Evolutionary conservation across 2,329 filamentous ascomycete genomes (phyloP).

Genomic region (Furcasterigmium sp.): DNA sequence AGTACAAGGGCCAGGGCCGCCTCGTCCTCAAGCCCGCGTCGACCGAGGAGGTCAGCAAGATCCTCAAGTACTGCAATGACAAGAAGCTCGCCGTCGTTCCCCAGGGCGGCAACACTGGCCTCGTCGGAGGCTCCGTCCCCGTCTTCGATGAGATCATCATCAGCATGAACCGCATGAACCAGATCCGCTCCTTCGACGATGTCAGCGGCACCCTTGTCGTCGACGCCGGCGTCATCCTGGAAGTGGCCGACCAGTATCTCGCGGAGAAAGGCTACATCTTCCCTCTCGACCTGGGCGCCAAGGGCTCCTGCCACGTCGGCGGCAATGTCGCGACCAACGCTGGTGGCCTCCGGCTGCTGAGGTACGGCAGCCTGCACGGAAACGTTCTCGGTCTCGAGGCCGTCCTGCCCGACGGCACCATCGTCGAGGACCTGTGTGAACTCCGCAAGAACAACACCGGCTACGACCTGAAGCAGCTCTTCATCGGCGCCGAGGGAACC

Average conservation of each 20-base stretch:
- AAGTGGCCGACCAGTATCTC: constrained; percentile 81
- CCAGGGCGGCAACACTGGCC: constrained; percentile 92
- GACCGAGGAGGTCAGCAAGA: constrained; percentile 83
- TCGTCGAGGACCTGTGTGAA: constrained; percentile 82
- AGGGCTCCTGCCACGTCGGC: constrained; percentile 93
- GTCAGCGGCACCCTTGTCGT: constrained; percentile 86
- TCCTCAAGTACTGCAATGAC: constrained; percentile 93
- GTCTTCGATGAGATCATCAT: constrained; percentile 98
- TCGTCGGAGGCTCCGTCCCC: constrained; percentile 92
- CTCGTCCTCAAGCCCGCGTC: constrained; percentile 81
- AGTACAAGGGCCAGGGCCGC: constrained; percentile 86
- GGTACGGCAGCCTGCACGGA: constrained; percentile 92
- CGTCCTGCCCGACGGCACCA: constrained; percentile 86
- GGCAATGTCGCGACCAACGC: constrained; percentile 96
- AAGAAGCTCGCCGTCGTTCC: constrained; percentile 89
- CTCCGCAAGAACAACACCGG: constrained; percentile 98
- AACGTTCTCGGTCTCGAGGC: constrained; percentile 89
- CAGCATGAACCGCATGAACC: constrained; percentile 85
- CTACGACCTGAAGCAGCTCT: constrained; percentile 94
- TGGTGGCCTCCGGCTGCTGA: constrained; percentile 79
- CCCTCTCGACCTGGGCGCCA: constrained; percentile 93
- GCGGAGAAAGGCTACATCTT: constrained; percentile 84
- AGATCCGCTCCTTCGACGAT: constrained; percentile 86
- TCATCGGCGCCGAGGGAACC: constrained; percentile 93
- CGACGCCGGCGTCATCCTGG: constrained; percentile 87